Evolutionary conservation across 805 yeast genomes (phyloP).

Genomic region (Monosporozyma aerobia): DNA sequence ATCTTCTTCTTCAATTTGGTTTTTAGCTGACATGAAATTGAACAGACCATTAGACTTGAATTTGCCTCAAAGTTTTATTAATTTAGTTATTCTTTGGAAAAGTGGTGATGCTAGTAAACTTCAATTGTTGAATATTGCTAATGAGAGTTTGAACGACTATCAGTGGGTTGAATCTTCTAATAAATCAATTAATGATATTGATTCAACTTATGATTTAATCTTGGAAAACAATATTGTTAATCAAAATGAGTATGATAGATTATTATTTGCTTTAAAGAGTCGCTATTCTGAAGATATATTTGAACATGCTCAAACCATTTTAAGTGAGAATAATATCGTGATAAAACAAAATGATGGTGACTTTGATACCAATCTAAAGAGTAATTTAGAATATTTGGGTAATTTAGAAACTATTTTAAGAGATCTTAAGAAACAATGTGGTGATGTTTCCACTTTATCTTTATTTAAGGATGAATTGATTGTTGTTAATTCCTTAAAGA

Average conservation of each 20-base stretch:
- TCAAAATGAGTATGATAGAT: constrained; percentile 29
- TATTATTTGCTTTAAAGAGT: constrained; percentile 40
- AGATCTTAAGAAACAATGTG: constrained; percentile 53
- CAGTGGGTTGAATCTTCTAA: constrained; percentile 24
- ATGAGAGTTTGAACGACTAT: constrained; percentile 16
- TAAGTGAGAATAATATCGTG: constrained; percentile 18
- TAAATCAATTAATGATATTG: constrained; percentile 24
- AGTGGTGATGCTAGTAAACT: constrained; percentile 47
- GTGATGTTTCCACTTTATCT: constrained; percentile 50
- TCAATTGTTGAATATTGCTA: constrained; percentile 28
- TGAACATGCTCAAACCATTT: constrained; percentile 34
- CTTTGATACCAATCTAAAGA: constrained; percentile 10
- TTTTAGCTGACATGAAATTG: constrained; percentile 24
- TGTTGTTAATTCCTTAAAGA: constrained; percentile 22
- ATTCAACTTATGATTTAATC: constrained; percentile 34
- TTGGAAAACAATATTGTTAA: constrained; percentile 35
- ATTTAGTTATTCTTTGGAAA: constrained; percentile 48
- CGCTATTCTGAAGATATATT: constrained; percentile 45
- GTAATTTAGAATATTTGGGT: constrained; percentile 45
- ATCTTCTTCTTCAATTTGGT: constrained; percentile 26
- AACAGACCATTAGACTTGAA: constrained; percentile 17
- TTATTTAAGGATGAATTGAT: constrained; percentile 29
- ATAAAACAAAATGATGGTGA: constrained; percentile 17
- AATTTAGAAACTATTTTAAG: constrained; percentile 63
- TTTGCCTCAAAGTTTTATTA: constrained; percentile 17